Evolutionary conservation across 2,329 filamentous ascomycete genomes (phyloP), one percentile per base, ranked within the genome.

Genomic region (Torrubiellomyces zombiae): DNA sequence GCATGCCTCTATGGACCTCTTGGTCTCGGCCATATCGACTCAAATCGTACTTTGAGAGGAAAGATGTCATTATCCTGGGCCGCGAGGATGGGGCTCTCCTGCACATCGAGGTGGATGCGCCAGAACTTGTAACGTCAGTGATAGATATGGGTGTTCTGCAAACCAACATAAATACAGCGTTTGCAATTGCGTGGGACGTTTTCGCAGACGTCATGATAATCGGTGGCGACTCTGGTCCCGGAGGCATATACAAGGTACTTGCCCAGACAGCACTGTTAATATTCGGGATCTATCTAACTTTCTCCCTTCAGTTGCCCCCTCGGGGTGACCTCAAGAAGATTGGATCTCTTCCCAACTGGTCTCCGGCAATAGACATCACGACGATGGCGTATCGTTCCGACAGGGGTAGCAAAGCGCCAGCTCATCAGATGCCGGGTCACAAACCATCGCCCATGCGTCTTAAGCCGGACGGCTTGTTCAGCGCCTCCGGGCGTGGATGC

Each of bases 1-100:
- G 40, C 18, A 42, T 32, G 19, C 76, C 77, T 1, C 48, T 80
- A 4, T 94, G 83, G 79, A 77, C 76, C 4, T 70, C 77, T 14
- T 98, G 86, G 85, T 71, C 81, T 15, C 68, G 80, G 30, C 78
- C 83, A 2, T 64, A 70, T 30, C 72, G 86, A 6, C 63, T 71
- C 14, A 63, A 63, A 31, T 51, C 56, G 9, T 76, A 75, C 35
- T 65, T 66, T 26, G 55, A 64, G 27, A 61, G 56, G 11, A 70
- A 73, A 18, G 89, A 95, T 41, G 71, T 75, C 31, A 71, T 95
- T 24, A 93, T 89, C 42, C 56, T 98, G 10, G 79, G 77, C 8
- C 71, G 85, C 27, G 86, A 95, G 50, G 86, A 95, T 43, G 89
- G 89, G 3, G 57, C 74, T 24, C 63, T 94, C 7, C 66, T 74